Evolutionary conservation across 176 grass and related monocot species (phyloP), one percentile per base, ranked within the genome.

Genomic region (Avena insularis): DNA sequence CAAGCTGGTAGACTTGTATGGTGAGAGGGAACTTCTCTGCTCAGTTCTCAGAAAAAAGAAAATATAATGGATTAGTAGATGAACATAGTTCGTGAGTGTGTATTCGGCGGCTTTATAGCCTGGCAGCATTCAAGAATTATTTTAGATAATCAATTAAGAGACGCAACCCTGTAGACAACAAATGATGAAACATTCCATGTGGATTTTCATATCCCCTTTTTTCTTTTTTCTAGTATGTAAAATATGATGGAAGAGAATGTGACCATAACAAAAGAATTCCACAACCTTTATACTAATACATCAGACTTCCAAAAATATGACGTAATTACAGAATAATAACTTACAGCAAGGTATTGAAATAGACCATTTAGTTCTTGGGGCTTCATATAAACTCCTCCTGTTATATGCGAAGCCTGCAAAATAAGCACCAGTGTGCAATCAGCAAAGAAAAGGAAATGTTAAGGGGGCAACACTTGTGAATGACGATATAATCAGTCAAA

Each of bases 351-450:
- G 23, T 93, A 98, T 72, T 98, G 86, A 88, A 94, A 94, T 86
- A 98, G 80, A 63, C 93, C 96, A 91, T 89, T 92, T 69, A 93
- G 68, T n/a, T 94, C 90, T 83, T 94, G 96, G 15, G 96, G 96
- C 78, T 98, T 98, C 88, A 98, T 62, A 93, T 98, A 98, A 91
- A 98, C 92, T 75, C 96, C 96, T 59, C 93, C 86, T 47, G 96
- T 95, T 76, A 98, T 98, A 71, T 98, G 89, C 6, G 96, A 98
- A 88, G 96, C 96, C 93, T 98, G 88, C 8, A 66, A 92, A 84
- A 77, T 56, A 63, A 79, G 70, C 57, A 75, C 17, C 54, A 79
- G 20, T 16, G 78, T 75, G 6, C 90, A 84, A 6, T 82, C 11
- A 78, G 40, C 25, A 79, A 56, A 38, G 67, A 75, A 77, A 87